phyloP scores from a whole-genome alignment of 352 stramenopile species.

The Pythium guiyangense region DNA sequence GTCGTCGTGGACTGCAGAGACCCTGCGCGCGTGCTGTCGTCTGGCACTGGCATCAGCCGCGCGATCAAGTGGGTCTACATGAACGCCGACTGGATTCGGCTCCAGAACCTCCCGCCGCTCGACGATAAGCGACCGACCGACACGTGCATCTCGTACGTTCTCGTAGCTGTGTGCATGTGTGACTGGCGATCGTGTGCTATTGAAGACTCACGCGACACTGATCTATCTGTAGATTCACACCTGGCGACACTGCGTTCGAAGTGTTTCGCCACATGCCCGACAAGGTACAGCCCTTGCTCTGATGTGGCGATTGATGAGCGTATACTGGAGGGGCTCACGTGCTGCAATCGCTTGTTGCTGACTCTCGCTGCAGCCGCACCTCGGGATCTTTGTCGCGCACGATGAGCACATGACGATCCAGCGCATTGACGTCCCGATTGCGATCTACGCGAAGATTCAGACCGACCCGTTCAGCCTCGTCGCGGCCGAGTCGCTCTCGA shows the following conservation, averaged over 20 bases:
- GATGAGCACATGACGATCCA: conserved; percentile 53
- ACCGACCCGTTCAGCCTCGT: conserved; percentile 87
- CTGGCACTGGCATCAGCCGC: conserved; percentile 59
- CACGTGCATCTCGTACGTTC: conserved; percentile 33
- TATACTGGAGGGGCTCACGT: background rate
- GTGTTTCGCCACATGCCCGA: conserved; percentile 86
- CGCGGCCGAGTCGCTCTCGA: conserved; percentile 77
- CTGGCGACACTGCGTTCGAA: conserved; percentile 64
- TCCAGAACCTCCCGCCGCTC: conserved; percentile 50
- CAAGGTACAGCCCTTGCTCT: conserved; percentile 37
- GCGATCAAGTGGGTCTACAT: conserved; percentile 86
- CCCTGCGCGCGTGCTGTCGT: conserved; percentile 60
- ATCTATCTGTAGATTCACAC: conserved; percentile 28
- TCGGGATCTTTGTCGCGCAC: conserved; percentile 57
- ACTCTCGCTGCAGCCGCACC: conserved; percentile 20
- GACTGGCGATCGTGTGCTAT: background rate
- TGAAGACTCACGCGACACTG: background rate
- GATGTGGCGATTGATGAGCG: background rate
- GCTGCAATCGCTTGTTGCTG: background rate
- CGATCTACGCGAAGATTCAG: conserved; percentile 80
- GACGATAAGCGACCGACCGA: conserved; percentile 16
- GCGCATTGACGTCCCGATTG: conserved; percentile 51
- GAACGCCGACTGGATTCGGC: conserved; percentile 83
- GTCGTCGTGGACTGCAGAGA: conserved; percentile 30
- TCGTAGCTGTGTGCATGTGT: background rate